Evolutionary conservation across 2,329 filamentous ascomycete species (phyloP).

Genomic region (Beauveria scarabaeidicola): DNA sequence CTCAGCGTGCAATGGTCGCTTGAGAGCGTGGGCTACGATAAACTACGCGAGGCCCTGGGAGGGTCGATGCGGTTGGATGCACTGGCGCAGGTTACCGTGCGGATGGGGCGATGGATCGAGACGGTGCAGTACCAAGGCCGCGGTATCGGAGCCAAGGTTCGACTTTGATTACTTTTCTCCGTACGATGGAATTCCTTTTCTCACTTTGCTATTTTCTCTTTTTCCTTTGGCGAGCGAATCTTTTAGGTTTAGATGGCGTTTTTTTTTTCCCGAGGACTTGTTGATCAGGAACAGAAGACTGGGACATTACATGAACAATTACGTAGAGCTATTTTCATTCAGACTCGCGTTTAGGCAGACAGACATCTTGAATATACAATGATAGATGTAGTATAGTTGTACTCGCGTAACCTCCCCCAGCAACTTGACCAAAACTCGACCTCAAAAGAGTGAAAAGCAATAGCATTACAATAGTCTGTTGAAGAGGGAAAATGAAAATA

Average conservation of each 20-base stretch:
- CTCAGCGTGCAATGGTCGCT: constrained; percentile 77
- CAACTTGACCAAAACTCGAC: no score
- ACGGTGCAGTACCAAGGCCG: constrained; percentile 60
- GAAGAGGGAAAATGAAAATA: no score
- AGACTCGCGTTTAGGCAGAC: neutral
- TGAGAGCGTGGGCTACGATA: constrained; percentile 72
- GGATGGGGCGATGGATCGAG: constrained; percentile 67
- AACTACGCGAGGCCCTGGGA: constrained; percentile 69
- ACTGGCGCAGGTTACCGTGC: constrained; percentile 63
- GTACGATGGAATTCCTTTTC: neutral
- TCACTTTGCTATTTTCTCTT: neutral
- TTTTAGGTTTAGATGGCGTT: neutral
- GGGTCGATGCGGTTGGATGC: constrained; percentile 73
- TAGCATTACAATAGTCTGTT: neutral
- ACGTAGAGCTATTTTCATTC: no score
- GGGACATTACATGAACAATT: neutral
- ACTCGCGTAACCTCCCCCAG: no score
- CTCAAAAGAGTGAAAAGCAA: neutral
- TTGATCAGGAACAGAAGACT: constrained; percentile 7
- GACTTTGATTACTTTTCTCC: constrained; percentile 15
- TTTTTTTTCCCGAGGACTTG: neutral
- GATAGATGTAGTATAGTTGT: neutral
- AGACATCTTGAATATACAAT: neutral
- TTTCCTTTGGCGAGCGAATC: neutral
- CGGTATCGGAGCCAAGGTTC: constrained; percentile 58